phyloP scores from a whole-genome alignment of 2,329 filamentous ascomycete species.

The Pseudopithomyces chartarum region DNA sequence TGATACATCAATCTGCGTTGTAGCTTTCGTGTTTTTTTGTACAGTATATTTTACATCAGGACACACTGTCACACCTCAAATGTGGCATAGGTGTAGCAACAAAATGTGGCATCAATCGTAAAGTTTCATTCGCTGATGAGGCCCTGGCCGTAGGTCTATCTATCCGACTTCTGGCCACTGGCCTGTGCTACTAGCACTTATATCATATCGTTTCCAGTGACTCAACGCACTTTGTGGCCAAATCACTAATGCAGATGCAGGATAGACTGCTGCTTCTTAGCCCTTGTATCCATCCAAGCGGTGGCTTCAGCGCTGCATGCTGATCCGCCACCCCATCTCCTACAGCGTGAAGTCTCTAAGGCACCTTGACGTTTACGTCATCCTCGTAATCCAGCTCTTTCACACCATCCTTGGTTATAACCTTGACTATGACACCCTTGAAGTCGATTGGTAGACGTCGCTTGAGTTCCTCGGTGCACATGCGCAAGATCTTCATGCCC shows the following conservation, averaged over 20 bases:
- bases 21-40: too few relatives aligned
- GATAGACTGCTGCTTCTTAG: too few relatives aligned
- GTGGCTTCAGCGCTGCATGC: background rate
- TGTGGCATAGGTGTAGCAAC: background rate
- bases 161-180: background rate
- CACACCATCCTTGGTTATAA: conserved; percentile 92
- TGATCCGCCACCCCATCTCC: background rate
- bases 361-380: conserved; percentile 69
- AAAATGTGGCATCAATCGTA: background rate
- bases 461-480: conserved; percentile 98
- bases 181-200: background rate
- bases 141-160: background rate
- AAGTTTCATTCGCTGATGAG: background rate
- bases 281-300: background rate
- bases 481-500: conserved; percentile 87
- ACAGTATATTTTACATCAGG: too few relatives aligned
- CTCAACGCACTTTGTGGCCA: too few relatives aligned
- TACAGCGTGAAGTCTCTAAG: conserved; percentile 47
- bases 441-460: conserved; percentile 97
- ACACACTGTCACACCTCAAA: too few relatives aligned
- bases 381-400: conserved; percentile 84
- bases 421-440: conserved; percentile 94
- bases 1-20: too few relatives aligned
- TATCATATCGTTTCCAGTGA: background rate
- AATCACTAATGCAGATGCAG: too few relatives aligned